Evolutionary conservation across 1,284 basidiomycete species (phyloP).

Genomic region (Exsudoporus floridanus): DNA sequence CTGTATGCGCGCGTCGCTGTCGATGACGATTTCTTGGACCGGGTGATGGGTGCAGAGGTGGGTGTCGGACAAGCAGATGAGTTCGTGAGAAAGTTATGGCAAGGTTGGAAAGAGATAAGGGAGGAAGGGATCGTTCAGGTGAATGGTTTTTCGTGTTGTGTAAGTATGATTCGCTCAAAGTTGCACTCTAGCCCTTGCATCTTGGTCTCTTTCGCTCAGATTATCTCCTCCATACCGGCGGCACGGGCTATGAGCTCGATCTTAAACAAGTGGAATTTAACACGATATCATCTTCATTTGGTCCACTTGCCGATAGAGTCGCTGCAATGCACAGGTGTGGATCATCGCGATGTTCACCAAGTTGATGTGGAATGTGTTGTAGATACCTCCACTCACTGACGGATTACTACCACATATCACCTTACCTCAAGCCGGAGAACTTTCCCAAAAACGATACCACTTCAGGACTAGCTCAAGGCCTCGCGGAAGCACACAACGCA

Average conservation of each 20-base stretch:
- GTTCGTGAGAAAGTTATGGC: slow-evolving; percentile 86
- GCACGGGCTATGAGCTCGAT: slow-evolving; percentile 38
- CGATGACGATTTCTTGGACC: slow-evolving; percentile 78
- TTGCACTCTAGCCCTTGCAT: slow-evolving; percentile 62
- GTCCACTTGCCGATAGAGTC: slow-evolving; percentile 73
- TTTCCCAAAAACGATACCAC: slow-evolving; percentile 79
- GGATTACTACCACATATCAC: slow-evolving; percentile 61
- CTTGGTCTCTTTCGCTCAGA: slow-evolving; percentile 96
- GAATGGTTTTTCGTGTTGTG: neutral
- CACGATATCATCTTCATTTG: slow-evolving; percentile 93
- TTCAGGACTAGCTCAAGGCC: slow-evolving; percentile 68
- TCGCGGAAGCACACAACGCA: slow-evolving; percentile 78
- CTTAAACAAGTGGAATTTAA: slow-evolving; percentile 99
- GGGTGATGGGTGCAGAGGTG: slow-evolving; percentile 73
- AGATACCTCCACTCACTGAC: slow-evolving; percentile 72
- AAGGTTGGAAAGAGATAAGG: slow-evolving; percentile 76
- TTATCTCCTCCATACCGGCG: slow-evolving; percentile 78
- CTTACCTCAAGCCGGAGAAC: slow-evolving; percentile 54
- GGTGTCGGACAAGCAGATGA: slow-evolving; percentile 84
- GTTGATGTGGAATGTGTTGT: neutral
- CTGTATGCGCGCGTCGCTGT: slow-evolving; percentile 85
- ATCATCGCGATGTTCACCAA: slow-evolving; percentile 5
- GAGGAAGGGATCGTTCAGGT: slow-evolving; percentile 58
- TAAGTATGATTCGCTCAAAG: slow-evolving; percentile 2
- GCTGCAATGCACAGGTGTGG: slow-evolving; percentile 76